Base-by-base conservation (phyloP, 2,329 filamentous ascomycete genomes). In the Sphaerostilbella broomeana region DNA sequence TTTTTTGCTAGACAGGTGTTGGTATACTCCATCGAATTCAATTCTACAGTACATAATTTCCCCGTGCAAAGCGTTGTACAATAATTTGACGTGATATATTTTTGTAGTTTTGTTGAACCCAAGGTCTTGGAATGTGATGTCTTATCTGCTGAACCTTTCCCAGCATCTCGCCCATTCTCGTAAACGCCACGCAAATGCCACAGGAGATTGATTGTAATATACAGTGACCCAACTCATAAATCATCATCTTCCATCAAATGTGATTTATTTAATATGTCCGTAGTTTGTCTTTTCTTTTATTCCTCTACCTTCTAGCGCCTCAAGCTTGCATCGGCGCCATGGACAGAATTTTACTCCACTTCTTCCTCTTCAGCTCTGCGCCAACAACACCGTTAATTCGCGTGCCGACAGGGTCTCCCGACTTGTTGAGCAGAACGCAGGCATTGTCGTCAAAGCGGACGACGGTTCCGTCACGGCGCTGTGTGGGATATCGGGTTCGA, bases 331-430 rank as follows among this genome's bases (percentile, higher is more conserved):
- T 73, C 16, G 92, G 90, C 39, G 92, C 92, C 74, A 98, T 77
- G 52, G 86, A 94, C 59, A 98, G 66, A 55, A 98, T 97, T 77
- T 97, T 98, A 55, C 88, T 94, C 92, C 92, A 98, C 68, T 94
- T 84, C 73, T 86, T 92, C 60, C 86, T 79, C 60, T 86, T 81
- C 62, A 98, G 66, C 70, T 98, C 92, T 20, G 81, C 75, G 43
- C 88, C 92, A 30, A 98, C 92, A 30, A 97, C 79, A 50, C 89
- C 87, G 64, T 87, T 94, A 70, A 95, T 77, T 60, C 92, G 82
- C 12, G 85, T 88, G 37, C 92, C 92, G 52, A 98, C 86, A 17
- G 92, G 92, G 61, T 98, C 92, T 29, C 92, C 94, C 8, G 86
- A 76, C 75, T 97, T 98, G 69, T 94, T 97, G 63, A 98, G 84